Conservation (phyloP, 257 asterid species). For the Anisodus acutangulus region DNA sequence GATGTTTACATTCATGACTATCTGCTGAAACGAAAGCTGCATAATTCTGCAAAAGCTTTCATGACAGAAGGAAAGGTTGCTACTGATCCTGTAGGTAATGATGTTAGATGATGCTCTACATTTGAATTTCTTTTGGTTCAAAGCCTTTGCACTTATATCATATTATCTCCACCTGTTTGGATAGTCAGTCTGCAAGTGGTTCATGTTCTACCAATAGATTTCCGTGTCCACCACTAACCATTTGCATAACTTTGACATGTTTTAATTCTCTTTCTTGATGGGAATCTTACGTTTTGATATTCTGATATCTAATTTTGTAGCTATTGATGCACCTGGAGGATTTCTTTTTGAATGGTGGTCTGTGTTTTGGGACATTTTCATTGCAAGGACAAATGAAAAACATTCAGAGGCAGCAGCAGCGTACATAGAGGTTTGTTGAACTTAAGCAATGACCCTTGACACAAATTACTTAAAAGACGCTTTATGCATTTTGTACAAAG, state of each 20-base stretch:
- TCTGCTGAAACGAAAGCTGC: slow-evolving; percentile 83
- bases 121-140: neutral
- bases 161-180: neutral
- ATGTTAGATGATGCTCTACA: neutral
- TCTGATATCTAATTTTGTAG: slow-evolving; percentile 45
- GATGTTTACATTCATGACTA: slow-evolving; percentile 99
- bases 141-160: neutral
- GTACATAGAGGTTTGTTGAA: slow-evolving; percentile 80
- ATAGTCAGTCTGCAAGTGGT: neutral
- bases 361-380: slow-evolving; percentile 98
- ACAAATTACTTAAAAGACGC: slow-evolving; percentile 13
- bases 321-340: slow-evolving; percentile 99
- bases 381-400: slow-evolving; percentile 96
- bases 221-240: neutral
- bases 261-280: neutral
- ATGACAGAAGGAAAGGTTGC: slow-evolving; percentile 99
- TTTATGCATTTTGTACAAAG: neutral
- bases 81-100: slow-evolving; percentile 95
- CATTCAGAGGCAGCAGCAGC: slow-evolving; percentile 99
- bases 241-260: slow-evolving; percentile 1
- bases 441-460: neutral
- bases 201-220: neutral
- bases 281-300: slow-evolving; percentile 20
- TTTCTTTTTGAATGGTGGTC: slow-evolving; percentile 99
- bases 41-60: slow-evolving; percentile 93